Evolutionary conservation across 352 stramenopile genomes (phyloP).

Genomic region (Plasmopara halstedii): DNA sequence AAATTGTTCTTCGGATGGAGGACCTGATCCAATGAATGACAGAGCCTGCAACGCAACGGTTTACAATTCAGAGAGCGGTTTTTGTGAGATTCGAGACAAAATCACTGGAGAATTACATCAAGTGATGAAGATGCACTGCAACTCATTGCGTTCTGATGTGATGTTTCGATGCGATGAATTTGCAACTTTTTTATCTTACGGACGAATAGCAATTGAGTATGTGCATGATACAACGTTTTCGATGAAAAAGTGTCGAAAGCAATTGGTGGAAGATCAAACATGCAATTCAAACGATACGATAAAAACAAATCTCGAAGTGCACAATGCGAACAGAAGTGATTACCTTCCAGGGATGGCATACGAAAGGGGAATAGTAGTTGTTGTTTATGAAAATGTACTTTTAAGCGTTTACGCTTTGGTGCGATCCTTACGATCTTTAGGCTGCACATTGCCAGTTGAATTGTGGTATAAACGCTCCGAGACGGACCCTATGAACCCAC

Average conservation of each 20-base stretch:
- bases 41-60: constrained; percentile 31
- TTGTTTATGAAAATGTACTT: constrained; percentile 47
- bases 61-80: constrained; percentile 34
- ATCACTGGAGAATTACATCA: constrained; percentile 17
- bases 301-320: no score
- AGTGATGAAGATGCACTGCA: constrained; percentile 57
- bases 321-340: no score
- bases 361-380: constrained; percentile 39
- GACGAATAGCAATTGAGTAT: constrained; percentile 31
- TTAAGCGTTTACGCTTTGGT: constrained; percentile 45
- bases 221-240: constrained; percentile 35
- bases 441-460: constrained; percentile 52
- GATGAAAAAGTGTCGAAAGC: constrained; percentile 16
- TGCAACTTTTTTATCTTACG: constrained; percentile 30
- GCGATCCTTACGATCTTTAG: constrained; percentile 25
- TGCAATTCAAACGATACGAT: no score
- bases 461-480: constrained; percentile 57
- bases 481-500: constrained; percentile 33
- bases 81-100: constrained; percentile 37
- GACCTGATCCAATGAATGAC: constrained; percentile 23
- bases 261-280: constrained; percentile 27
- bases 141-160: constrained; percentile 38
- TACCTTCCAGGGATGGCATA: no score
- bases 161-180: constrained; percentile 40
- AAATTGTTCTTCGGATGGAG: constrained; percentile 34